Conservation (phyloP, 148 eudicot genomes). For the Cornus kousa region DNA sequence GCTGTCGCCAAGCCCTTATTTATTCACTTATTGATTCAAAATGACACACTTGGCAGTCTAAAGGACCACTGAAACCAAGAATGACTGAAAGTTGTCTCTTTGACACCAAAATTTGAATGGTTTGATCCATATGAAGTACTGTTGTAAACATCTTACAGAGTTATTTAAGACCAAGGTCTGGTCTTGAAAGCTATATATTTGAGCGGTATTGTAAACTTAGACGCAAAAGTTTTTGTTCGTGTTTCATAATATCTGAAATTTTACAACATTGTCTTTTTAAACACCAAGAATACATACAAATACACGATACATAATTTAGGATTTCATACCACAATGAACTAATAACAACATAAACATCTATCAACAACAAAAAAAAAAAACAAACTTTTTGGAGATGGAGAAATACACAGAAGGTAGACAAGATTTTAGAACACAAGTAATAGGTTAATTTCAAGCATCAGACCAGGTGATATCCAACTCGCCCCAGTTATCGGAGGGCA, state of each 20-base stretch:
- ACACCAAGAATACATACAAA: neutral
- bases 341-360: neutral
- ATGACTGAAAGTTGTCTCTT: neutral
- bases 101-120: too few species aligned
- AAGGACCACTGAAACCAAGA: neutral
- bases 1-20: neutral
- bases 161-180: neutral
- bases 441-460: constrained; percentile 18
- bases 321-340: too few species aligned
- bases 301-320: neutral
- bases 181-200: neutral
- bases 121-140: too few species aligned
- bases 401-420: neutral
- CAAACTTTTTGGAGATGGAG: too few species aligned
- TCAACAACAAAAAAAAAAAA: too few species aligned
- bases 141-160: neutral
- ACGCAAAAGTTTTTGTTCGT: neutral
- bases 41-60: neutral
- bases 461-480: constrained; percentile 33
- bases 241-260: neutral
- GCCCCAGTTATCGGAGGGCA: constrained; percentile 18
- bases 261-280: neutral
- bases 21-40: neutral
- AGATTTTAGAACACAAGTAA: neutral
- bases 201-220: neutral